Evolutionary conservation across 495 filamentous ascomycete genomes (phyloP), one percentile per base, ranked within the genome.

Genomic region (Aspergillus leporis): DNA sequence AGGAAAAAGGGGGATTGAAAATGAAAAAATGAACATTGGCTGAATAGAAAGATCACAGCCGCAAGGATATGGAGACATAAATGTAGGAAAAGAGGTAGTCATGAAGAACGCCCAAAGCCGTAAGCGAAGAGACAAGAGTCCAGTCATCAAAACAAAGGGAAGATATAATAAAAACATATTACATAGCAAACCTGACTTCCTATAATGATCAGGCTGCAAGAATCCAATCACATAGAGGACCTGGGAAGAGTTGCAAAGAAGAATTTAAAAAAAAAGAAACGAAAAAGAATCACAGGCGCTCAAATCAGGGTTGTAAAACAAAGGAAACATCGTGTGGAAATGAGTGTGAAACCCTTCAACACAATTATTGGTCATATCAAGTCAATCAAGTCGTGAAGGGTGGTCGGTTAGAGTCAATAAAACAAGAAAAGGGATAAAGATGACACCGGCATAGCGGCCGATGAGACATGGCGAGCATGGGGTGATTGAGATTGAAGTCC

Each of bases 141-240:
- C 61, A 70, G 62, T 55, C 61, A 68, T 64, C 55, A 51, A 46
- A 56, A 73, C 62, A 62, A 65, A 70, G 49, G 62, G 58, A 66
- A 66, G 52, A 12, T 52, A 62, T 51, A 59, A 63, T 55, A 67
- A 62, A n/a, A 62, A 31, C 57, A 66, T 65, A 59, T 48, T 53
- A 61, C 56, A 61, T 46, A 58, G 56, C 61, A 64, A 64, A 61
- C 65, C 63, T 66, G 54, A 13, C 21, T 47, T 61, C 56, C 55
- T 43, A 65, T 52, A 58, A 52, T 62, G 64, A 23, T 22, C 46
- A 48, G 46, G 49, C 36, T 34, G 55, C 48, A 36, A 52, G 59
- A 51, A 65, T 62, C 61, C 59, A 65, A 66, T 61, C 57, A 64
- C 61, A 53, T 49, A 58, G 56, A 57, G 34, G 51, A 51, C 50